Evolutionary conservation across 2,329 filamentous ascomycete genomes (phyloP).

Genomic region (Tolypocladium tundrense): DNA sequence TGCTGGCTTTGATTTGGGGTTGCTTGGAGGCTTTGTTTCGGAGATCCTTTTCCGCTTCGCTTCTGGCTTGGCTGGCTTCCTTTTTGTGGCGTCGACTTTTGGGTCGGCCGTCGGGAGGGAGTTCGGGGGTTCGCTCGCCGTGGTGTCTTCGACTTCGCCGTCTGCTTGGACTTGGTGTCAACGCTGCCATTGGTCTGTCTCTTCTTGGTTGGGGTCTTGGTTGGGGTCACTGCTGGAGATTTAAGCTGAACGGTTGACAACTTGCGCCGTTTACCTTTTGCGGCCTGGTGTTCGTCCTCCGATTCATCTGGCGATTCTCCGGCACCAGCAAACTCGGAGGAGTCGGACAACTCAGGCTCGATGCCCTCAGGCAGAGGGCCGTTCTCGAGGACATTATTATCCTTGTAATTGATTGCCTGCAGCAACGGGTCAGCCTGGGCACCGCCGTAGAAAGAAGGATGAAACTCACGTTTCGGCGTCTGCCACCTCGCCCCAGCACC

Average conservation of each 20-base stretch:
- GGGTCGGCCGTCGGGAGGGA: background rate
- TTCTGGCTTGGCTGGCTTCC: background rate
- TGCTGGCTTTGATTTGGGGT: background rate
- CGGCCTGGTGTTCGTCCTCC: constrained; percentile 14
- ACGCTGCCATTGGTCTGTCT: constrained; percentile 13
- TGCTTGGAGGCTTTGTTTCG: background rate
- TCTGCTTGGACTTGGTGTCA: constrained; percentile 23
- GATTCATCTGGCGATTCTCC: constrained; percentile 17
- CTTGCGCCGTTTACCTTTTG: constrained; percentile 26
- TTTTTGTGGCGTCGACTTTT: background rate
- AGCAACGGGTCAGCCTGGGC: constrained; percentile 6
- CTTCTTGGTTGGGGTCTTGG: constrained; percentile 15
- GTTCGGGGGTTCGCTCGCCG: background rate
- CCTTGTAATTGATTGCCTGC: constrained; percentile 25
- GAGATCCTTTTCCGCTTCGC: background rate
- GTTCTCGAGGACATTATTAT: constrained; percentile 3
- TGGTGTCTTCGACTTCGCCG: constrained; percentile 8
- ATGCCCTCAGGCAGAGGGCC: constrained; percentile 13
- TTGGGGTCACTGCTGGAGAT: constrained; percentile 14
- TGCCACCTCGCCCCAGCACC: constrained; percentile 75
- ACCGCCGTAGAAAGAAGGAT: background rate
- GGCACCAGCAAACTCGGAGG: constrained; percentile 21
- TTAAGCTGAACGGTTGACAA: constrained; percentile 11
- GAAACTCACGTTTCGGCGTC: constrained; percentile 43
- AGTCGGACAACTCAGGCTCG: constrained; percentile 18